phyloP scores from a whole-genome alignment of 2,329 filamentous ascomycete genomes.

The Drechslerella coelobrocha region DNA sequence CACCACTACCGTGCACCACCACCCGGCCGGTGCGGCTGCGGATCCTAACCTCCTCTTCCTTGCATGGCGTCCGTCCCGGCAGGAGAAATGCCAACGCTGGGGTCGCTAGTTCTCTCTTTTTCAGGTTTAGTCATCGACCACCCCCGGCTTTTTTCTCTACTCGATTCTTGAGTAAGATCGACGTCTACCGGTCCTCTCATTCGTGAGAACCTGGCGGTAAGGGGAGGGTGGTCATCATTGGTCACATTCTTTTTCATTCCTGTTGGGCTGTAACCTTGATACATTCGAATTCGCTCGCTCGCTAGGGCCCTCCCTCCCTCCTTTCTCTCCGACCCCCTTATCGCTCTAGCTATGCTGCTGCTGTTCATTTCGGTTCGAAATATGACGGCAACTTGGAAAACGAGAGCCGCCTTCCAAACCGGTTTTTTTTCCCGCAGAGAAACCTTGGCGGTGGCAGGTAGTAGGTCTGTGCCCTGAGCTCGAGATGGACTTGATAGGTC shows the following conservation, averaged over 20 bases:
- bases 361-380: neutral
- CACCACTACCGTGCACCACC: too few species aligned
- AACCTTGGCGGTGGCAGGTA: slow-evolving; percentile 27
- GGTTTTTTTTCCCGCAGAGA: slow-evolving; percentile 30
- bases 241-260: slow-evolving; percentile 14
- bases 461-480: slow-evolving; percentile 44
- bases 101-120: too few species aligned
- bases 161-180: neutral
- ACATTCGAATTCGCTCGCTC: too few species aligned
- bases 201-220: slow-evolving; percentile 16
- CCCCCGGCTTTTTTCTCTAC: too few species aligned
- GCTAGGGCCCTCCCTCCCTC: too few species aligned
- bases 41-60: slow-evolving; percentile 25
- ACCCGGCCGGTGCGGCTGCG: slow-evolving; percentile 32
- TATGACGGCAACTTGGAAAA: neutral
- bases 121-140: slow-evolving; percentile 6
- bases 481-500: neutral
- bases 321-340: too few species aligned
- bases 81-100: too few species aligned
- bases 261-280: slow-evolving; percentile 20
- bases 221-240: slow-evolving; percentile 4
- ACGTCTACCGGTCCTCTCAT: slow-evolving; percentile 14
- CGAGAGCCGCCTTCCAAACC: slow-evolving; percentile 25
- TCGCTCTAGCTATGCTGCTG: slow-evolving; percentile 37
- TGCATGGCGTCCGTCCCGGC: slow-evolving; percentile 26